Evolutionary conservation across 2,329 filamentous ascomycete species (phyloP), one percentile per base, ranked within the genome.

Genomic region (Dactylellina leptospora): DNA sequence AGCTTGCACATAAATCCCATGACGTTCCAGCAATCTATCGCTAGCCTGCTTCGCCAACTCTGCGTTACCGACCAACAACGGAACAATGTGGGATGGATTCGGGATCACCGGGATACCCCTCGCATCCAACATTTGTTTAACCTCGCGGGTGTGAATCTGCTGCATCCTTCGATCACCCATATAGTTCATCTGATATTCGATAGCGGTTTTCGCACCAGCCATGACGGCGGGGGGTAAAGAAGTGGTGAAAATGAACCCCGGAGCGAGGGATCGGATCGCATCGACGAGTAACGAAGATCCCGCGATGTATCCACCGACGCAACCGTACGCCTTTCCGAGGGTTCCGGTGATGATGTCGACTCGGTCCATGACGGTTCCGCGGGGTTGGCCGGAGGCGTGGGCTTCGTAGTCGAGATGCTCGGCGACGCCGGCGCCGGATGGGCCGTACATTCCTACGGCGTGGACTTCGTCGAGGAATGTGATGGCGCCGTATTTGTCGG

Each of bases 401-500:
- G 90, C 88, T 78, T 96, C 92, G 79, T 90, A 99, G 79, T 99
- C 93, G 54, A 99, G 87, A 80, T 99, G 95, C 82, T 99, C 95
- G 30, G 95, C 95, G 45, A 99, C 95, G 81, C 95, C 95, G 66
- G 93, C 95, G 74, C 95, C 95, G 78, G 91, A 88, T 79, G 95
- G 93, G 78, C 95, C 95, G 81, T 99, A 99, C 95, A 99, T 97
- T 79, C 95, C 95, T 20, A 99, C 95, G 45, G 95, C 95, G 82
- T 99, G 95, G 73, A 99, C 95, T 86, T 99, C 95, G 79, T 99
- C 95, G 79, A 97, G 84, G 81, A 99, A 99, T 77, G 95, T 99
- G 75, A 99, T 88, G 38, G 95, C 95, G 69, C 95, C 95, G 79
- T 99, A 99, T 83, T 96, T 97, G 74, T 97, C 93, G 8, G 95